Percentiles rank a stretch among this genome's conserved stretches.
These are phyloP conservation scores for Starmerella cellae DNA, from an alignment of 805 yeast genomes.

Conservation along the genomic window DNA sequence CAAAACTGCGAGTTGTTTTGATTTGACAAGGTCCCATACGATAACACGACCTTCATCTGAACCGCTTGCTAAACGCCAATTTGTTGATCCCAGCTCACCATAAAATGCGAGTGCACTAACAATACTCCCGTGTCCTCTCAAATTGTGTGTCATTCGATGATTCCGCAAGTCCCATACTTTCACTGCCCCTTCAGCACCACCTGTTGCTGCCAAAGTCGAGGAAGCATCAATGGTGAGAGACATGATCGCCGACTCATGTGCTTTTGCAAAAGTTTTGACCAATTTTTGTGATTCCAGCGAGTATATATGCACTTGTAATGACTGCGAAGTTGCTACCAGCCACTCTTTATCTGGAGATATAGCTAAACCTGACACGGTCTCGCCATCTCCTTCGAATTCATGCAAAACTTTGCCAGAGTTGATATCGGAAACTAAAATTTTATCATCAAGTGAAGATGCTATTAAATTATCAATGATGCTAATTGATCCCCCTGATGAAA, in stretches of 20 bases:
- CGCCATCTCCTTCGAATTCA: slow-evolving; percentile 73
- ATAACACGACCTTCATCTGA: slow-evolving; percentile 43
- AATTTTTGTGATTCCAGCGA: slow-evolving; percentile 20
- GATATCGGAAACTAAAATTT: slow-evolving; percentile 56
- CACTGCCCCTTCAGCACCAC: slow-evolving; percentile 87
- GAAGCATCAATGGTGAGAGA: slow-evolving; percentile 66
- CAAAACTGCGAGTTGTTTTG: slow-evolving; percentile 50
- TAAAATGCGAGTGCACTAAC: slow-evolving; percentile 61
- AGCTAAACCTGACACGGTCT: slow-evolving; percentile 57
- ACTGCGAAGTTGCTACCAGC: slow-evolving; percentile 65
- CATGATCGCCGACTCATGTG: slow-evolving; percentile 62
- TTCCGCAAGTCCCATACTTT: slow-evolving; percentile 87
- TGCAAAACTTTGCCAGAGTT: slow-evolving; percentile 44
- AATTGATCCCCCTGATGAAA: slow-evolving; percentile 78
- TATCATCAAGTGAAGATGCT: slow-evolving; percentile 73
- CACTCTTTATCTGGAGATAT: slow-evolving; percentile 63
- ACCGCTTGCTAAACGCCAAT: slow-evolving; percentile 74
- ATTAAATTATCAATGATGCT: slow-evolving; percentile 47
- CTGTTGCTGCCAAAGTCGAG: slow-evolving; percentile 77
- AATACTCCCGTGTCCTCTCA: slow-evolving; percentile 88
- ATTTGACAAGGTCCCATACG: slow-evolving; percentile 52
- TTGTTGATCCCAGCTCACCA: slow-evolving; percentile 48
- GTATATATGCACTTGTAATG: slow-evolving; percentile 66
- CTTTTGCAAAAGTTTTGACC: slow-evolving; percentile 24
- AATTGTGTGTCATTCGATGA: slow-evolving; percentile 74